Base-by-base conservation (phyloP, 352 stramenopile genomes). In the Sclerospora graminicola region DNA sequence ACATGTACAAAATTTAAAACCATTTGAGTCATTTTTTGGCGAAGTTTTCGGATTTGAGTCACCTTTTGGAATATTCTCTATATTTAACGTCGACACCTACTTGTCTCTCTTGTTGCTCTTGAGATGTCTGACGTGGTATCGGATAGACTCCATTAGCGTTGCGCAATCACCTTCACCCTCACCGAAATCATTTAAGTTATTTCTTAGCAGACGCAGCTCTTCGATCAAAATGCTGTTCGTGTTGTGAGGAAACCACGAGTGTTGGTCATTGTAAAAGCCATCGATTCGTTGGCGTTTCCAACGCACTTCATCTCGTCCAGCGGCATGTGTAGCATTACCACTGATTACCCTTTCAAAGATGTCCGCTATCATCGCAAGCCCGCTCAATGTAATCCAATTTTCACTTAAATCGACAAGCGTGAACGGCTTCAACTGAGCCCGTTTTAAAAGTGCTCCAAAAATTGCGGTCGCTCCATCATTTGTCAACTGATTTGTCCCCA, bases 401-500 rank as follows among this genome's bases (percentile, higher is more conserved):
- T n/a, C n/a, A n/a, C n/a, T n/a, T n/a, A n/a, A n/a, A n/a, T n/a
- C n/a, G n/a, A n/a, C n/a, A n/a, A n/a, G n/a, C n/a, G n/a, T n/a
- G n/a, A n/a, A n/a, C n/a, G n/a, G n/a, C n/a, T n/a, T n/a, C 13
- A 15, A 39, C 24, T 51, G 54, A 13, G 51, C 60, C 35, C 78
- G 64, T 21, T 69, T 63, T 5, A 71, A 52, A 19, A 90, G 38
- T 20, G 74, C 63, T 33, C 60, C 50, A 9, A 87, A 58, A 9
- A 90, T n/a, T n/a, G n/a, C n/a, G n/a, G n/a, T n/a, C n/a, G n/a
- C n/a, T n/a, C n/a, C n/a, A n/a, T n/a, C n/a, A 38, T 90, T 66
- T 11, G 76, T 69, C 41, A 90, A 31, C 4, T 74, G 72, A 46
- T 90, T 90, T 15, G 67, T 73, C 16, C 66, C 74, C 15, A 90